These are phyloP conservation scores for Brassica incana DNA, from an alignment of 345 rosid species.

Conservation along the genomic window DNA sequence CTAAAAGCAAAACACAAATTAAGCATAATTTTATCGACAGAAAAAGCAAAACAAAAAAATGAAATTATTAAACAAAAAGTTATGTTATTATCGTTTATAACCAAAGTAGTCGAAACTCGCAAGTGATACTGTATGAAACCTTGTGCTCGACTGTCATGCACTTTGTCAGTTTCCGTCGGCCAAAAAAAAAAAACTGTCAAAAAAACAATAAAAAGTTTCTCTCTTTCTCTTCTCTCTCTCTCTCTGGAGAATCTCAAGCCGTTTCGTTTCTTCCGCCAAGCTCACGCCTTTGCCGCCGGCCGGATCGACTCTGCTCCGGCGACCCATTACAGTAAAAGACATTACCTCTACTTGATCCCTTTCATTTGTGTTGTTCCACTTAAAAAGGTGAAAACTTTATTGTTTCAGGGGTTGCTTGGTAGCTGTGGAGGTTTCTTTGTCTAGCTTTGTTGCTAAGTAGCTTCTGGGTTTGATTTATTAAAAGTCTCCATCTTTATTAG, in stretches of 20 bases:
- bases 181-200: constrained; percentile 24
- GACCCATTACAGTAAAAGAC: constrained; percentile 1
- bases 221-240: constrained; percentile 31
- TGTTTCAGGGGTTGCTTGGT: constrained; percentile 15
- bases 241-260: constrained; percentile 20
- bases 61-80: not conserved
- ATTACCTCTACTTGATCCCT: not conserved
- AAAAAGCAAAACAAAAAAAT: not conserved
- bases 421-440: constrained; percentile 17
- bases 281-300: constrained; percentile 19
- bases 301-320: constrained; percentile 21
- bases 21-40: not conserved
- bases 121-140: constrained; percentile 17
- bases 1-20: not conserved
- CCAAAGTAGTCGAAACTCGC: constrained; percentile 6
- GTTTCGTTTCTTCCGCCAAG: constrained; percentile 36
- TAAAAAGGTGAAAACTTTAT: constrained; percentile 22
- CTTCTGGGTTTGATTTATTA: constrained; percentile 30
- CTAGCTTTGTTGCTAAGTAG: too few relatives aligned
- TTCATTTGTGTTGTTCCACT: constrained; percentile 16
- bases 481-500: constrained; percentile 20
- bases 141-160: constrained; percentile 51
- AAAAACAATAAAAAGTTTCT: constrained; percentile 15
- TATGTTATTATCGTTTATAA: not conserved
- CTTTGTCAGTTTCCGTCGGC: constrained; percentile 48